Base-by-base conservation (phyloP, 495 filamentous ascomycete genomes). In the Penicillium ochrochloron region DNA sequence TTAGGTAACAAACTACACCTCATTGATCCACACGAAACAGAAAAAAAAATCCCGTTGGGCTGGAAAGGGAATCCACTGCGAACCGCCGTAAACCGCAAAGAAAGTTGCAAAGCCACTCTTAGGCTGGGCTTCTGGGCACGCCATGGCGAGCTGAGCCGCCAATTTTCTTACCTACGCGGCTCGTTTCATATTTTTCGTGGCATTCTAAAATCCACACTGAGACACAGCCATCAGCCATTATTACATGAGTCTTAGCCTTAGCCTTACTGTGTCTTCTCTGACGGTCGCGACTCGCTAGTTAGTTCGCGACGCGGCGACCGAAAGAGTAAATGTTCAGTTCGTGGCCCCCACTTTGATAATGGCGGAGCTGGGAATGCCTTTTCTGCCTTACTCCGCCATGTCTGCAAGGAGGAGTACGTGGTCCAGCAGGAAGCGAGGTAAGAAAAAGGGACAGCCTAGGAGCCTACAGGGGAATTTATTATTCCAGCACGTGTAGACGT, bases 61-160 rank as follows among this genome's bases (percentile, higher is more conserved):
- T 59, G 41, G 29, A 48, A 59, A 50, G 27, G 42, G 57, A 59
- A 50, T 59, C n/a, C 9, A 48, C 42, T 50, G 57, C 57, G 57
- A 59, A 48, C 44, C 44, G 44, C 42, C 42, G 42, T 23, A 23
- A 46, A 46, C 42, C 42, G 57, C 37, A 17, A 9, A n/a, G 19
- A 21, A 59, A 10, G 3, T 42, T 21, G 55, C 35, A 42, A 31
- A 57, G 48, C 55, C 35, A 57, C 55, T 34, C 6, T 39, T 17
- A 35, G 23, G 48, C 48, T 29, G 17, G 21, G 55, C 55, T 29
- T 17, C 52, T 35, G 27, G 52, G 29, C 29, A 15, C 29, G 12
- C 51, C 52, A 54, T 54, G 29, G 29, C 52, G 52, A 54, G 52
- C 52, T 54, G 52, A 35, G 52, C 31, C 53, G 53, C 53, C 31